A percentile compares a stretch with the other conserved stretches of the same genome.
phyloP scores from a whole-genome alignment of 495 filamentous ascomycete genomes.

The Penicillium parvum region DNA sequence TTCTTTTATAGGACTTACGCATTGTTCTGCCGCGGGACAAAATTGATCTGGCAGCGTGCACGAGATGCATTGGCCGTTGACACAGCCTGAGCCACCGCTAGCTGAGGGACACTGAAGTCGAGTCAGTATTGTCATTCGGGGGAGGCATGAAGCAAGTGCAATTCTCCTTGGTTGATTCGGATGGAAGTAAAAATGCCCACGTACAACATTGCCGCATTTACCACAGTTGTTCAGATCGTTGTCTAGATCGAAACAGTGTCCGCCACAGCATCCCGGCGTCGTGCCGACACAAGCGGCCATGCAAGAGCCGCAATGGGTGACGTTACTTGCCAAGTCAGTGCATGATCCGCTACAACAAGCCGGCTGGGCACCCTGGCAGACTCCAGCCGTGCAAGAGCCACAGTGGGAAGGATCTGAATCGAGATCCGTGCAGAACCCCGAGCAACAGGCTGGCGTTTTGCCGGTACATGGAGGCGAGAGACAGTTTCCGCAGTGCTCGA shows the following conservation, averaged over 20 bases:
- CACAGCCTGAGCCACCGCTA: constrained; percentile 15
- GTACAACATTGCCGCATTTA: constrained; percentile 8
- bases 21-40: constrained; percentile 13
- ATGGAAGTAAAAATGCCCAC: background rate
- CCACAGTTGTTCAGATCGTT: constrained; percentile 12
- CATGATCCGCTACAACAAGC: constrained; percentile 1
- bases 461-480: background rate
- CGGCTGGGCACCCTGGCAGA: background rate
- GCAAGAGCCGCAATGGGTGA: constrained; percentile 6
- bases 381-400: background rate
- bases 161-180: too few relatives aligned
- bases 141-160: too few relatives aligned
- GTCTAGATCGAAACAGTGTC: constrained; percentile 9
- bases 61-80: constrained; percentile 7
- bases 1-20: too few relatives aligned
- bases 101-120: constrained; percentile 10
- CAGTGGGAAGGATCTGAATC: background rate
- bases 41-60: constrained; percentile 12
- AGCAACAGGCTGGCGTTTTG: constrained; percentile 1
- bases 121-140: too few relatives aligned
- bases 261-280: background rate
- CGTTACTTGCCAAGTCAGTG: background rate
- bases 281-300: background rate
- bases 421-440: constrained; percentile 4
- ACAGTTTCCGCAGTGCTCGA: constrained; percentile 7